Conservation (phyloP, 1,139 yeast genomes). For the Pichia norvegensis region DNA sequence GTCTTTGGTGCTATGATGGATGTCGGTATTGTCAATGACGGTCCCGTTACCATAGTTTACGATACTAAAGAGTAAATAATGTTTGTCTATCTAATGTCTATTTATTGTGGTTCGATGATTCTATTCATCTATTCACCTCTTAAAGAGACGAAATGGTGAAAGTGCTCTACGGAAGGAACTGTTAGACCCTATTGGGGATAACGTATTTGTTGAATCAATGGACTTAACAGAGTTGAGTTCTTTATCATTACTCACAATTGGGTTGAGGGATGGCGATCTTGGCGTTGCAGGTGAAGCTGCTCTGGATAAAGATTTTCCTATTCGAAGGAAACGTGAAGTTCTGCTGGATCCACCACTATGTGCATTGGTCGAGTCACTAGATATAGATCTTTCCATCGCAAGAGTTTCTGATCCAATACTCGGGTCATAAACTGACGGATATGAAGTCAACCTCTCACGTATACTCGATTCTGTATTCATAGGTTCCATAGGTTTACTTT, state of each 20-base stretch:
- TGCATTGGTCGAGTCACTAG: background rate
- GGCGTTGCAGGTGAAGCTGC: conserved; percentile 15
- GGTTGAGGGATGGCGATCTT: conserved; percentile 1
- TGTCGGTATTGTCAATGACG: conserved; percentile 75
- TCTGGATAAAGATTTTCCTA: conserved; percentile 14
- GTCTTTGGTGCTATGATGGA: conserved; percentile 97
- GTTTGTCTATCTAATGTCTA: background rate
- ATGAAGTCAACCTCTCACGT: conserved; percentile 7
- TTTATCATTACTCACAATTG: background rate
- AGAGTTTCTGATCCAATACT: conserved; percentile 2
- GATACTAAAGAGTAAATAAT: conserved; percentile 42
- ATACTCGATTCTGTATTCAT: conserved; percentile 3
- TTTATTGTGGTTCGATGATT: background rate
- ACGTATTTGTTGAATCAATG: background rate
- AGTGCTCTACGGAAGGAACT: conserved; percentile 25
- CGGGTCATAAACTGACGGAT: conserved; percentile 16
- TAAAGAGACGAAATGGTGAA: conserved; percentile 23
- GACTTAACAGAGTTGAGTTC: background rate
- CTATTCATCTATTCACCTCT: background rate
- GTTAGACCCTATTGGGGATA: background rate
- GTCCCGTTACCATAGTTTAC: conserved; percentile 69
- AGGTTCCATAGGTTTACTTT: conserved; percentile 17
- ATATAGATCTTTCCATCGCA: conserved; percentile 11
- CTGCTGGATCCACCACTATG: conserved; percentile 7
- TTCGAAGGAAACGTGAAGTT: conserved; percentile 23